These are phyloP conservation scores for Mucor lusitanicus DNA, from an alignment of 371 early-diverging fungal species.

Conservation along the genomic window DNA sequence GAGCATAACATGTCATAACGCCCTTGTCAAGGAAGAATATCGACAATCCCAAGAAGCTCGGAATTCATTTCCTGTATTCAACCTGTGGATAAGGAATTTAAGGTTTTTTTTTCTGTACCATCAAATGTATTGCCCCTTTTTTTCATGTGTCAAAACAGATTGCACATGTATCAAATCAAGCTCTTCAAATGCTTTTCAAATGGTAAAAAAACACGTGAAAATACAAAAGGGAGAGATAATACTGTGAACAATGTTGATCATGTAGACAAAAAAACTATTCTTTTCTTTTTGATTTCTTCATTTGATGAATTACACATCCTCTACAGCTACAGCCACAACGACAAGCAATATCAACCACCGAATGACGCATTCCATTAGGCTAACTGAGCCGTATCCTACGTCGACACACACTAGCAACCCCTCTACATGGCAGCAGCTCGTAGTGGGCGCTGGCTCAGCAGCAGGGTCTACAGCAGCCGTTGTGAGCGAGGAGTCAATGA, in stretches of 20 bases:
- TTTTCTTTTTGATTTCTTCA: background rate
- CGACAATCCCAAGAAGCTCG: too few species aligned
- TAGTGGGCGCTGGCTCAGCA: conserved; percentile 67
- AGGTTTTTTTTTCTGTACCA: background rate
- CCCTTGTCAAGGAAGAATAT: too few species aligned
- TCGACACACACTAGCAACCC: background rate
- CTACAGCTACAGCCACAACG: background rate
- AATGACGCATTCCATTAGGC: background rate
- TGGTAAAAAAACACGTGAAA: background rate
- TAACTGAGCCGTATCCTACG: background rate
- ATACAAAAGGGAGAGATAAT: background rate
- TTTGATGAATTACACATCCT: conserved; percentile 8
- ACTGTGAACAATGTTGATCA: background rate
- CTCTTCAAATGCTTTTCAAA: background rate
- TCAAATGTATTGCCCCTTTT: background rate
- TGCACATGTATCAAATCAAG: background rate
- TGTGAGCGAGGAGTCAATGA: conserved; percentile 77
- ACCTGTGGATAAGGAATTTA: background rate
- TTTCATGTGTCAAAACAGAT: background rate
- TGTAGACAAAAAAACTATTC: background rate
- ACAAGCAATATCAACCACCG: background rate
- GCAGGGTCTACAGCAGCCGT: conserved; percentile 71
- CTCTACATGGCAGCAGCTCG: conserved; percentile 65
- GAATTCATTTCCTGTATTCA: background rate
- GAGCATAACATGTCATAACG: too few species aligned